Conservation (phyloP, 179 eudicot genomes). For the Kewa caespitosa region DNA sequence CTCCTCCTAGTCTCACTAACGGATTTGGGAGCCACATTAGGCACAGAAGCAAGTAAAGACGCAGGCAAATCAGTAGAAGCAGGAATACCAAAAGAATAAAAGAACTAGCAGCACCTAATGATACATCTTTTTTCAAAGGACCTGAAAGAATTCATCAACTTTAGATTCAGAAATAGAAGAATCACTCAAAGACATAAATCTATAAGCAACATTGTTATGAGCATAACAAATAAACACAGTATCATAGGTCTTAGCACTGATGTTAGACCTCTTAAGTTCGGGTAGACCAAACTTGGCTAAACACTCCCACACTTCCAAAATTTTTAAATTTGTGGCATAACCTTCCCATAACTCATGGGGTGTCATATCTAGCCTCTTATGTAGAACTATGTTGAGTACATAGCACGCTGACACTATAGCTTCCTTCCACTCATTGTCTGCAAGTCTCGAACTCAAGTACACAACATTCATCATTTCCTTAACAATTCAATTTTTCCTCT, state of each 20-base stretch:
- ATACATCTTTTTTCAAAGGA: background rate
- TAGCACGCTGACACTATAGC: background rate
- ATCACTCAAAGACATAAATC: background rate
- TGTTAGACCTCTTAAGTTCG: background rate
- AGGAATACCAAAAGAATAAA: too few species aligned
- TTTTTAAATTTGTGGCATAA: background rate
- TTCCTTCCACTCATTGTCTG: background rate
- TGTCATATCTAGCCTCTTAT: background rate
- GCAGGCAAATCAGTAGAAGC: too few species aligned
- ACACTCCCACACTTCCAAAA: background rate
- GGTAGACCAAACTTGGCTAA: background rate
- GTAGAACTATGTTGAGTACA: background rate
- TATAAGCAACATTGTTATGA: background rate
- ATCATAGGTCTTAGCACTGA: background rate
- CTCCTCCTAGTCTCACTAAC: too few species aligned
- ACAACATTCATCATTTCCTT: background rate
- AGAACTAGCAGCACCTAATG: too few species aligned
- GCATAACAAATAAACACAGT: background rate
- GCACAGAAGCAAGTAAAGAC: too few species aligned
- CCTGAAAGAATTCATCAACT: background rate
- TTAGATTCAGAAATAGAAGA: too few species aligned
- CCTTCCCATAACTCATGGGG: background rate
- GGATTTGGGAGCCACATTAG: too few species aligned
- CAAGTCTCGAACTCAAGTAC: background rate
- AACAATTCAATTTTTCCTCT: background rate